Base-by-base conservation (phyloP, 495 filamentous ascomycete species). In the Hypoxylon subgilvum region DNA sequence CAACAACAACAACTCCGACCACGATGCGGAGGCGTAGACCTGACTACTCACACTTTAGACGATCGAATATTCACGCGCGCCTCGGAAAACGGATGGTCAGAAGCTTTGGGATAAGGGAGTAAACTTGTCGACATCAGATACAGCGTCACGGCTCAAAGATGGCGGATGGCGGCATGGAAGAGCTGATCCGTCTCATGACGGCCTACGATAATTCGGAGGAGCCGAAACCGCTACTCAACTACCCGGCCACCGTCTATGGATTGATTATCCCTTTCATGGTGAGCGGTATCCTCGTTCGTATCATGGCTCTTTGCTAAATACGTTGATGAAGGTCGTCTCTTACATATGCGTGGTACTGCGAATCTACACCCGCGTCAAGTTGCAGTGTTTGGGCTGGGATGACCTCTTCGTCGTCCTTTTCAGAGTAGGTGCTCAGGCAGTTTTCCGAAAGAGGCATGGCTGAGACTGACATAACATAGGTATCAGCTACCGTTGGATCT, bases 331-430 rank as follows among this genome's bases (percentile, higher is more conserved):
- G 69, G 39, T 63, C 4, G 39, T 69, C 16, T 69, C 69, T 2
- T 62, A 57, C 34, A 53, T 62, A 21, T 71, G 69, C 22, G 69
- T 67, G 18, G 10, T 13, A 8, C 18, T 69, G 4, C 52, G 69
- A 32, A 19, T 71, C 44, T 67, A 67, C 13, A 57, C 64, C 1
- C 67, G 69, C 6, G 52, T 57, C 10, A 65, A 47, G 28, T 35
- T 64, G 36, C 54, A 27, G 7, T 66, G 57, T 48, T 21, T 67
- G 6, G 69, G 69, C 18, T 69, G 66, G 69, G 69, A 71, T 28
- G 69, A 71, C 34, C 25, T 66, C 2, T 66, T 69, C 35, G 59
- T 71, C 7, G 56, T 71, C 2, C 28, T 69, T n/a, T 67, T 68
- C 36, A 55, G 64, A 47, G 63, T 69, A 56, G 12, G 64, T 16